Evolutionary conservation across 345 rosid species (phyloP), one percentile per base, ranked within the genome.

Genomic region (Conringia planisiliqua): DNA sequence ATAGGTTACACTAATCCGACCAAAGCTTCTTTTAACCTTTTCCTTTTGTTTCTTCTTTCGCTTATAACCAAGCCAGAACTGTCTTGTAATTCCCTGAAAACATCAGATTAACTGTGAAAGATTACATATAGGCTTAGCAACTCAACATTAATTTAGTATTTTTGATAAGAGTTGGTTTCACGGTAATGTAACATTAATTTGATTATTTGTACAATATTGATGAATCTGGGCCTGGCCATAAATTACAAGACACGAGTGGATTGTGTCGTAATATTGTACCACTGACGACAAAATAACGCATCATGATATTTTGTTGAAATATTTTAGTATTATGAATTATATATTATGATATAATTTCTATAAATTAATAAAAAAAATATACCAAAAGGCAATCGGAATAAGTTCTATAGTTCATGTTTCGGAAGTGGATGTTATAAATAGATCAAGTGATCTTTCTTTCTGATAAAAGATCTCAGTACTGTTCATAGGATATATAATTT

Each of bases 1-100:
- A 59, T 70, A 71, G 74, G 85, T 87, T 77, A 78, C 90, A 77
- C 81, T 72, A 68, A 70, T 69, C 84, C 77, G 65, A 58, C 73
- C 76, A 48, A 36, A 78, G 47, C 57, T 68, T 60, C 58, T 43
- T 54, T 79, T 80, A 75, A 66, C 81, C 60, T 73, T 56, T 71
- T 75, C 72, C 47, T 56, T 54, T 60, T 40, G 43, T 36, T 66
- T 62, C 75, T 64, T 64, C 54, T 38, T 62, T 46, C 38, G 42
- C 55, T 62, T 32, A 24, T 68, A 62, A 61, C 48, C 42, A 17
- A 33, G 38, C 69, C 32, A 6, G 33, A 43, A 26, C 39, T 60
- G 46, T 29, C n/a, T 1, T 54, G 6, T 58, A 55, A 27, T 33
- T 13, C n/a, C 48, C 36, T 30, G 7, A 29, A 44, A 10, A 29